Percentiles rank a stretch among this genome's conserved stretches.
These are phyloP conservation scores for Cystobasidium slooffiae DNA, from an alignment of 1,284 basidiomycete genomes.

Conservation along the genomic window DNA sequence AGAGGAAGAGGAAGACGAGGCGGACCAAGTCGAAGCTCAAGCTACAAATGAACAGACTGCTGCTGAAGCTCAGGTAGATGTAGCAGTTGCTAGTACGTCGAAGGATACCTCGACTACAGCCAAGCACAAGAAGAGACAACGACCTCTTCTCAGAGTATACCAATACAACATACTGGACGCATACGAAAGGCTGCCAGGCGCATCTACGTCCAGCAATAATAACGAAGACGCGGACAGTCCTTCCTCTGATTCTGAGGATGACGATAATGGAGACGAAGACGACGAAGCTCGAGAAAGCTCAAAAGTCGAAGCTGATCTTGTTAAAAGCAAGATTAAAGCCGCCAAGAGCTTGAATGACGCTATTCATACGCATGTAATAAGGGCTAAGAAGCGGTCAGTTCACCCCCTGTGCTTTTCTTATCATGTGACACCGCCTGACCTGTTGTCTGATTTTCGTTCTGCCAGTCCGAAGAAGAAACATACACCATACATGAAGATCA, in stretches of 20 bases:
- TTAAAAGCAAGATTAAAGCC: conserved; percentile 4
- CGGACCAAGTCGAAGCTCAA: not conserved
- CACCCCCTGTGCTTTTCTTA: not conserved
- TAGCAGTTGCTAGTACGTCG: not conserved
- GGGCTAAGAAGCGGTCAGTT: conserved; percentile 31
- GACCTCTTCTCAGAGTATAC: conserved; percentile 29
- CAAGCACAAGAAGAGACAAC: conserved; percentile 16
- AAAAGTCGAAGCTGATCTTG: conserved; percentile 7
- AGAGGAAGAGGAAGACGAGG: conserved; percentile 5
- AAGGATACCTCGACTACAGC: not conserved
- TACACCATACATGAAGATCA: conserved; percentile 38
- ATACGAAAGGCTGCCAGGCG: conserved; percentile 34
- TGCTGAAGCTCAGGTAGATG: not conserved
- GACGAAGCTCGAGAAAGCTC: not conserved
- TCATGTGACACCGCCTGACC: not conserved
- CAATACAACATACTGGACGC: conserved; percentile 29
- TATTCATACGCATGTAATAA: conserved; percentile 28
- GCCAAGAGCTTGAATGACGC: conserved; percentile 21
- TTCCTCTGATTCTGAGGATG: conserved; percentile 3
- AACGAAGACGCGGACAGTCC: not conserved
- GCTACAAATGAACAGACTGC: not conserved
- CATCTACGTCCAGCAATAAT: conserved; percentile 8
- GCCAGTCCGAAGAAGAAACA: conserved; percentile 34
- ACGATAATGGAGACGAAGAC: conserved; percentile 2
- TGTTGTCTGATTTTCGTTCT: not conserved